phyloP scores from a whole-genome alignment of 2,329 filamentous ascomycete species.

The Diplodia seriata region DNA sequence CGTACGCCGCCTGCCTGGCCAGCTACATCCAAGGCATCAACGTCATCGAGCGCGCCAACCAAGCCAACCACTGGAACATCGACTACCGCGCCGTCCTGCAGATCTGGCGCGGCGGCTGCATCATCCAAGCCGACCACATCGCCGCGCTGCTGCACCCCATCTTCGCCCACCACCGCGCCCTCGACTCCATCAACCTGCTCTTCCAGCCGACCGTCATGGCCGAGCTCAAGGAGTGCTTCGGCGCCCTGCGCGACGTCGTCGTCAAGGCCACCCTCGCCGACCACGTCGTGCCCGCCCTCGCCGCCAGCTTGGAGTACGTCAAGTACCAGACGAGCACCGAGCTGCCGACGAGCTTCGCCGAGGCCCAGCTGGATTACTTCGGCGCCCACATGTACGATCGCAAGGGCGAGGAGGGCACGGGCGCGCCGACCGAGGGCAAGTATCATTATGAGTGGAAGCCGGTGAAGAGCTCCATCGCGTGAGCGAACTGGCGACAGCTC shows the following conservation, averaged over 20 bases:
- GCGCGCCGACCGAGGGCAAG: constrained; percentile 62
- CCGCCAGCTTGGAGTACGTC: constrained; percentile 69
- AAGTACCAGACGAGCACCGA: constrained; percentile 67
- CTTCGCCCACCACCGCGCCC: constrained; percentile 46
- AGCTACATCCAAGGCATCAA: constrained; percentile 72
- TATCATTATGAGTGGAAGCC: constrained; percentile 70
- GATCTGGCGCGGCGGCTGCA: constrained; percentile 74
- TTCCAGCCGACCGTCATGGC: constrained; percentile 56
- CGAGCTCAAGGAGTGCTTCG: constrained; percentile 56
- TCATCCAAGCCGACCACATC: constrained; percentile 72
- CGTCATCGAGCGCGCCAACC: constrained; percentile 65
- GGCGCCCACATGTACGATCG: constrained; percentile 71
- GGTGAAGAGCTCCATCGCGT: constrained; percentile 37
- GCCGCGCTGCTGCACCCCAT: constrained; percentile 63
- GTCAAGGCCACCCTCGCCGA: constrained; percentile 63
- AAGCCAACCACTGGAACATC: constrained; percentile 66
- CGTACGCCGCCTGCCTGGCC: constrained; percentile 66
- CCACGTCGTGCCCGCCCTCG: constrained; percentile 66
- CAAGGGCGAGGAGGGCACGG: constrained; percentile 59
- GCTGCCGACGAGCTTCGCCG: constrained; percentile 72
- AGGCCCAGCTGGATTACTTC: constrained; percentile 75
- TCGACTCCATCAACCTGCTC: constrained; percentile 56
- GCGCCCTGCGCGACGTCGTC: constrained; percentile 61
- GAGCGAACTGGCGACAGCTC: background rate
- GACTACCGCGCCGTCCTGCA: constrained; percentile 60